These are phyloP conservation scores for Starmerella sp. DNA, from an alignment of 805 yeast genomes.

Conservation along the genomic window DNA sequence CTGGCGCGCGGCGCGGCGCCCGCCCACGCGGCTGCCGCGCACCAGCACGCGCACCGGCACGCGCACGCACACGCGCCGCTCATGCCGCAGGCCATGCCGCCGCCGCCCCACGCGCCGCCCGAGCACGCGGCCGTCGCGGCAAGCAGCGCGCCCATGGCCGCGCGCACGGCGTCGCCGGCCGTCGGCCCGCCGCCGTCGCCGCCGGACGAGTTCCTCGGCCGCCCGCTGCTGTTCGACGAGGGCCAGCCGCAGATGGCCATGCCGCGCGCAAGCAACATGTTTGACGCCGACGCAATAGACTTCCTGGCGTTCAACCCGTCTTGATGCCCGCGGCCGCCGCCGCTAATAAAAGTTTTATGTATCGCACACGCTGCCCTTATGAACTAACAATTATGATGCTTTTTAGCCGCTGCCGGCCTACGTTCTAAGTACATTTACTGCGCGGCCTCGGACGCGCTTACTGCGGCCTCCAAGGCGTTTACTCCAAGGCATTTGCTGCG, in stretches of 20 bases:
- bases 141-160: background rate
- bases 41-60: conserved; percentile 6
- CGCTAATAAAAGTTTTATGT: background rate
- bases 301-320: conserved; percentile 25
- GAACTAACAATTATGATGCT: background rate
- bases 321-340: too few relatives aligned
- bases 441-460: too few relatives aligned
- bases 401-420: too few relatives aligned
- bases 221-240: conserved; percentile 18
- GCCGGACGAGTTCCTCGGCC: conserved; percentile 19
- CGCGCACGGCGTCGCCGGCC: background rate
- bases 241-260: conserved; percentile 2
- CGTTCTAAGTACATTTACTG: background rate
- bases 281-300: conserved; percentile 18
- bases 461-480: too few relatives aligned
- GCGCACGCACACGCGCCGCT: background rate
- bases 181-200: conserved; percentile 7
- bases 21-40: background rate
- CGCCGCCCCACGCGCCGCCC: background rate
- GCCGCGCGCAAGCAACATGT: background rate
- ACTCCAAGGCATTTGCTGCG: too few relatives aligned
- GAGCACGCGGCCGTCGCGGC: background rate
- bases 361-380: background rate
- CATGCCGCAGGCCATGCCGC: background rate
- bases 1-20: too few relatives aligned